Base-by-base conservation (phyloP, 75 land plant genomes). In the Cupressus sempervirens region DNA sequence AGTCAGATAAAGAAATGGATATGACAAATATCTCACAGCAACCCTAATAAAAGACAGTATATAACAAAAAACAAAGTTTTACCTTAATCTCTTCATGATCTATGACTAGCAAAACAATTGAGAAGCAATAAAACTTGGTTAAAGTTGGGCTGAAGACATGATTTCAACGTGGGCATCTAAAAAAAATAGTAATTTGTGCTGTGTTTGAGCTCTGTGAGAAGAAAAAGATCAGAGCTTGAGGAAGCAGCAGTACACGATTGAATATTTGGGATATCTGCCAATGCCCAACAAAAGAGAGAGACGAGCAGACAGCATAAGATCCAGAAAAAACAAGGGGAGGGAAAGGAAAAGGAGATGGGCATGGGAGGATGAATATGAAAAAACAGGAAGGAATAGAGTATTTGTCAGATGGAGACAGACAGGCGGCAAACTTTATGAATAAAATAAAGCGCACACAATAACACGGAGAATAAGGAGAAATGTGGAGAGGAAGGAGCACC, bases 351-450 rank as follows among this genome's bases (percentile, higher is more conserved):
- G 9, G 46, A 16, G 81, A 43, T 3, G 81, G 41, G 48, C 30
- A 79, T 23, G 30, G n/a, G 7, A n/a, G 52, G 81, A 43, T 9
- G 48, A 77, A 26, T 12, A 77, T 40, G 46, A 45, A 79, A 20
- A 43, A 79, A 41, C 34, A 20, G 46, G 13, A 26, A 43, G 29
- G 41, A 15, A 26, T 43, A n/a, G 81, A 79, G 50, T n/a, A 10
- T 79, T 79, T 79, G 81, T 43, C 48, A 43, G 81, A 79, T 79
- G 45, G 52, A 79, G 81, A 79, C 81, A 79, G 81, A 23, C 29
- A 29, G 35, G 30, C 48, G 29, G 46, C 46, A 79, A n/a, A 45
- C 79, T 76, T 45, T 29, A 43, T 43, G 26, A 43, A 43, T 43
- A 79, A 43, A 41, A 15, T 23, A 43, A 77, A 77, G n/a, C 73